Evolutionary conservation across 2,329 filamentous ascomycete species (phyloP).

Genomic region (Colletotrichum sp.): DNA sequence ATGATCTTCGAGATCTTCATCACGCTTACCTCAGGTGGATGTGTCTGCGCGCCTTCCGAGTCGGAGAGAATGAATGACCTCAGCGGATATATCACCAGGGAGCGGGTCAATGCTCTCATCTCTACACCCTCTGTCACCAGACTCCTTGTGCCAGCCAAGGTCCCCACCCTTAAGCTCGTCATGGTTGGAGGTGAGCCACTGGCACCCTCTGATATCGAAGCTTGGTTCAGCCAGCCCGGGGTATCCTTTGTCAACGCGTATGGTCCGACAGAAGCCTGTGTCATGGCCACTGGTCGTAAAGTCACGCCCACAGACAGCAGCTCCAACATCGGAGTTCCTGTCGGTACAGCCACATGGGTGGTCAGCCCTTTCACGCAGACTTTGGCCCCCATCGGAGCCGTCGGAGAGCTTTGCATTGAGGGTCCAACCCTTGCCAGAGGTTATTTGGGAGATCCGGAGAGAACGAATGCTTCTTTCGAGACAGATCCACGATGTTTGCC

Average conservation of each 20-base stretch:
- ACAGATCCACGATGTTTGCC: neutral
- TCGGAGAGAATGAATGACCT: constrained; percentile 55
- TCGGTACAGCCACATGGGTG: constrained; percentile 30
- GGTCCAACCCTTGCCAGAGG: constrained; percentile 7
- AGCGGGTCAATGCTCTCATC: constrained; percentile 55
- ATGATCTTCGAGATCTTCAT: constrained; percentile 56
- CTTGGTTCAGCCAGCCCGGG: neutral
- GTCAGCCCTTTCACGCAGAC: constrained; percentile 27
- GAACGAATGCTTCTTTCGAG: constrained; percentile 25
- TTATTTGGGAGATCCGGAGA: constrained; percentile 21
- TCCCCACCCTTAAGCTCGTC: neutral
- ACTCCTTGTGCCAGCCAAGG: neutral
- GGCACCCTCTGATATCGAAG: neutral
- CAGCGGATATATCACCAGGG: constrained; percentile 50
- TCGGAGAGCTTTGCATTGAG: constrained; percentile 18
- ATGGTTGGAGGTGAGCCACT: neutral
- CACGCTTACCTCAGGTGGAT: constrained; percentile 59
- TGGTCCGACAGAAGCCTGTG: neutral
- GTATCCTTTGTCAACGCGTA: neutral
- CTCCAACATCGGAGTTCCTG: neutral
- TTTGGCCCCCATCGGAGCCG: constrained; percentile 30
- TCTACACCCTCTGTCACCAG: constrained; percentile 50
- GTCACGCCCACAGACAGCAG: neutral
- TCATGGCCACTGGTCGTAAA: neutral
- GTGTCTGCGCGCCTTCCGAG: constrained; percentile 61